Conservation (phyloP, 2,329 filamentous ascomycete species). For the Nannizzia gypsea region DNA sequence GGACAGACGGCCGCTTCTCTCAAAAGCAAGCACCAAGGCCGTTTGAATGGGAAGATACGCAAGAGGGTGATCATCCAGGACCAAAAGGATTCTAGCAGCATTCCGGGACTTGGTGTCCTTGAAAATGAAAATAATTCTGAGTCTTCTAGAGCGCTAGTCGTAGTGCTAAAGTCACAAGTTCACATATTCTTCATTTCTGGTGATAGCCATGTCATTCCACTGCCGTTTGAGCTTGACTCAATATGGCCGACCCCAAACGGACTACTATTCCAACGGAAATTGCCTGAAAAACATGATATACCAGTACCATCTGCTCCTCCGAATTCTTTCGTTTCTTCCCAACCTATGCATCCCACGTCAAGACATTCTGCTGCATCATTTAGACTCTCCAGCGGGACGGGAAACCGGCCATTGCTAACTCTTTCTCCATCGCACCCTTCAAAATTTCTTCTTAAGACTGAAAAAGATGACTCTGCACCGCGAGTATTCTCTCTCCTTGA, state of each 20-base stretch:
- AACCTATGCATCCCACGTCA: slow-evolving; percentile 35
- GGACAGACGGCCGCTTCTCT: background rate
- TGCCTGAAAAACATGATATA: slow-evolving; percentile 28
- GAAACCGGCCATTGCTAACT: slow-evolving; percentile 37
- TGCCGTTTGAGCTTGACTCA: slow-evolving; percentile 87
- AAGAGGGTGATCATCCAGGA: slow-evolving; percentile 13
- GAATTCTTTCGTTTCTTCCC: slow-evolving; percentile 70
- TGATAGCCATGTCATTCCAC: slow-evolving; percentile 75
- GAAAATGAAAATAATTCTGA: slow-evolving; percentile 19
- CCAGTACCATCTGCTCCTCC: slow-evolving; percentile 49
- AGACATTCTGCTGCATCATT: slow-evolving; percentile 27
- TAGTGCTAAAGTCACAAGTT: slow-evolving; percentile 83
- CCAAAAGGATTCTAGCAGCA: slow-evolving; percentile 4
- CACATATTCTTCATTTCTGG: slow-evolving; percentile 88
- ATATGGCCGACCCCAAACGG: slow-evolving; percentile 74
- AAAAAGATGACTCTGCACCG: slow-evolving; percentile 45
- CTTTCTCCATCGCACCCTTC: slow-evolving; percentile 43
- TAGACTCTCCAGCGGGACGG: slow-evolving; percentile 23
- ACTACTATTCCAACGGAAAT: slow-evolving; percentile 73
- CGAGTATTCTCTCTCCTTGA: slow-evolving; percentile 73
- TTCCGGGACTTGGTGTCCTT: slow-evolving; percentile 24
- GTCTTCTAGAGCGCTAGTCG: slow-evolving; percentile 58
- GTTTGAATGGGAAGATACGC: slow-evolving; percentile 8
- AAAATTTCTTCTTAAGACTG: slow-evolving; percentile 46
- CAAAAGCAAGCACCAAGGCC: background rate